phyloP scores from a whole-genome alignment of 202 grass and related monocot genomes.

The Panicum virgatum region DNA sequence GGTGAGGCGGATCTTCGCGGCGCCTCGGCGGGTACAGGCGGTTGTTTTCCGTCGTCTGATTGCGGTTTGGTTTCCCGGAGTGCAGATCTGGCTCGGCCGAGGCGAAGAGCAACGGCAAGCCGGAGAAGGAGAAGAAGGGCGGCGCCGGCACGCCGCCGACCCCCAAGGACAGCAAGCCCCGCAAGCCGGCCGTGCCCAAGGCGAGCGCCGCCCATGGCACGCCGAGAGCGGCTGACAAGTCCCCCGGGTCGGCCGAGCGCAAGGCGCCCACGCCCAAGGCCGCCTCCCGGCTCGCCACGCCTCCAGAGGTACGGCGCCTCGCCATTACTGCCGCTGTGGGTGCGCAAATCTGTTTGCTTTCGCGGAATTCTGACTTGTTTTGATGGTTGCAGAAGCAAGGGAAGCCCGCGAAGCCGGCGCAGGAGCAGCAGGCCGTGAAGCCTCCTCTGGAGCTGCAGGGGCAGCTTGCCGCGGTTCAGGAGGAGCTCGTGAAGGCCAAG shows the following conservation, averaged over 20 bases:
- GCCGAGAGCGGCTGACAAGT: conserved; percentile 51
- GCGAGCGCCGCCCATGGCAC: conserved; percentile 36
- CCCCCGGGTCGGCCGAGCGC: conserved; percentile 57
- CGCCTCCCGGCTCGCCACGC: conserved; percentile 42
- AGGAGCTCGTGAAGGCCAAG: conserved; percentile 65
- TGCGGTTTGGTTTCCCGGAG: neutral
- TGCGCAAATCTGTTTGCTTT: neutral
- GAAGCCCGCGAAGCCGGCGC: conserved; percentile 17
- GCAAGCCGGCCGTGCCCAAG: conserved; percentile 58
- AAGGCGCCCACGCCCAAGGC: conserved; percentile 56
- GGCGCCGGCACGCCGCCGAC: conserved; percentile 48
- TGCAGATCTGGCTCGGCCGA: conserved; percentile 52
- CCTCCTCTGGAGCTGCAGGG: conserved; percentile 54
- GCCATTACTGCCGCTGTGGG: neutral
- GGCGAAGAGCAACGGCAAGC: conserved; percentile 54
- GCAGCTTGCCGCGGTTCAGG: conserved; percentile 52
- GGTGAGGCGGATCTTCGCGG: neutral
- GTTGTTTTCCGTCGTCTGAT: conserved; percentile 18
- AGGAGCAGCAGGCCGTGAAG: conserved; percentile 41
- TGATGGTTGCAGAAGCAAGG: conserved; percentile 38
- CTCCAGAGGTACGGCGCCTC: conserved; percentile 54
- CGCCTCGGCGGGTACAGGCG: neutral
- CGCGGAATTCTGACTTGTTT: conserved; percentile 14
- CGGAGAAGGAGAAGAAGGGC: conserved; percentile 41
- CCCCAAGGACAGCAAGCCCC: conserved; percentile 41